Base-by-base conservation (phyloP, 2,329 filamentous ascomycete species). In the Cladosporium sp. region DNA sequence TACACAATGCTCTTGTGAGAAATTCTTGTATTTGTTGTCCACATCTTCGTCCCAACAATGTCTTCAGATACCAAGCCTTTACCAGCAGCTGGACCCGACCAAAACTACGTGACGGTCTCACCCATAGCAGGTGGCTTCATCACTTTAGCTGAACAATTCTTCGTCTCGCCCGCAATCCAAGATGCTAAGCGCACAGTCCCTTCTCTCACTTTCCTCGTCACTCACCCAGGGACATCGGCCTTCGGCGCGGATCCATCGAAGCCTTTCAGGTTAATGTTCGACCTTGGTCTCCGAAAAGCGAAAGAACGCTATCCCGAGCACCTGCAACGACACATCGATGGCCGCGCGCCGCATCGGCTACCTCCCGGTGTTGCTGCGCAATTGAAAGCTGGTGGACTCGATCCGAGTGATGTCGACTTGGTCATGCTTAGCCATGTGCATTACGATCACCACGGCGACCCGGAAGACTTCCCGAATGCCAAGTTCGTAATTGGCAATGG, bases 391-490 rank as follows among this genome's bases (percentile, higher is more conserved):
- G 80, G 80, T 5, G 78, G 77, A 1, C 62, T 82, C 1, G 66
- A 73, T 5, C 75, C 79, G 1, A 66, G 66, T 10, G 74, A 77
- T 8, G 73, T 82, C 16, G 72, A 82, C 63, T 72, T 75, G 6
- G 76, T 84, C 5, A 75, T 87, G 8, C 72, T 85, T 1, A 83
- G 80, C 68, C 85, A 88, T 66, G 74, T 75, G 1, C 85, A 88
- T 69, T 86, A 83, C 79, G 85, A 88, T 69, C 85, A 87, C 67
- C 78, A 83, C 44, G 86, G 85, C n/a, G 85, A 83, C 5, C 83
- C 84, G 0, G 74, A 77, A 1, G 83, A 86, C 69, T 87, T 86
- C 68, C 67, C 78, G 0, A 73, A 76, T 14, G 78, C 83, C 0
- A 76, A 77, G 2, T 86, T 87, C 68, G 69, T 84, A 3, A 81